Evolutionary conservation across 2,329 filamentous ascomycete species (phyloP).

Genomic region (Dothideomycetidae sp.): DNA sequence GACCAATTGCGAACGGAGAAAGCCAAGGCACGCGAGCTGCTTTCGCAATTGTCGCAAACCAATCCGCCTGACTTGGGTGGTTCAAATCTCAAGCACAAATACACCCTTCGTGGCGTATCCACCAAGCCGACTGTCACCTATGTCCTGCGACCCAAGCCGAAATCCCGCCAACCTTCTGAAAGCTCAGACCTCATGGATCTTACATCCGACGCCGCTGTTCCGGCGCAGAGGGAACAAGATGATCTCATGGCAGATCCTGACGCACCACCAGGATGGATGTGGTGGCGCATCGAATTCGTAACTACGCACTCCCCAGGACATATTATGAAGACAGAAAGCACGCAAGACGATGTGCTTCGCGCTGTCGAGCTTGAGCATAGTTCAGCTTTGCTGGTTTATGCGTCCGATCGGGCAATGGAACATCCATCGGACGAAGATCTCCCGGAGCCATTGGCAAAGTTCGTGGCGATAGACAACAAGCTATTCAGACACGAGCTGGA

Average conservation of each 20-base stretch:
- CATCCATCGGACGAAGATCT: conserved; percentile 3
- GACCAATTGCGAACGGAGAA: conserved; percentile 17
- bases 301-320: conserved; percentile 27
- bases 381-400: conserved; percentile 45
- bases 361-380: conserved; percentile 37
- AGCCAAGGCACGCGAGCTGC: conserved; percentile 18
- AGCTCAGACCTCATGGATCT: conserved; percentile 12
- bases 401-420: conserved; percentile 31
- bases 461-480: conserved; percentile 11
- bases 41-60: conserved; percentile 18
- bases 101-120: conserved; percentile 44
- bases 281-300: conserved; percentile 43
- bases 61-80: conserved; percentile 13
- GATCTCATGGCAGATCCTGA: conserved; percentile 21
- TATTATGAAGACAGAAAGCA: conserved; percentile 18
- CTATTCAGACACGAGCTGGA: conserved; percentile 14
- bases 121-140: conserved; percentile 45
- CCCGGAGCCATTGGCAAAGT: conserved; percentile 9
- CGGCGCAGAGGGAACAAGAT: conserved; percentile 11
- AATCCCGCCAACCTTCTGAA: conserved; percentile 14
- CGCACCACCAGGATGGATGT: conserved; percentile 30
- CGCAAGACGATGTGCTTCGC: conserved; percentile 39
- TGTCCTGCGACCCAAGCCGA: conserved; percentile 27
- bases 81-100: conserved; percentile 31
- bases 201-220: conserved; percentile 14